Conservation (phyloP, 441 rosid genomes). For the Raphanus hybrid region DNA sequence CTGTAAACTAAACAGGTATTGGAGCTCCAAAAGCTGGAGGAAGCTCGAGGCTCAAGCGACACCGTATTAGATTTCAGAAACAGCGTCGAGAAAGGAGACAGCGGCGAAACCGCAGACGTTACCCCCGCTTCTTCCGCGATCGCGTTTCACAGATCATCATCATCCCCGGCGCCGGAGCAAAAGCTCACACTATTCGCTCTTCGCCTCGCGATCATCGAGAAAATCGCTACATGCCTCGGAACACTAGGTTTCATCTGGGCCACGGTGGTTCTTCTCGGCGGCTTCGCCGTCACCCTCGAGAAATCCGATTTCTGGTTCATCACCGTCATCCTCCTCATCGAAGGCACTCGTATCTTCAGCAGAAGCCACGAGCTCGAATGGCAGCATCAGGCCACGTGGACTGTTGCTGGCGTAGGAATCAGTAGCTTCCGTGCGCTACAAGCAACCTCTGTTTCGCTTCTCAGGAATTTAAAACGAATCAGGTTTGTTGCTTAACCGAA, state of each 20-base stretch:
- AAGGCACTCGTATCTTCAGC: slow-evolving; percentile 89
- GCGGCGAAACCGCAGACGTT: slow-evolving; percentile 51
- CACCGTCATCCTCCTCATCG: slow-evolving; percentile 78
- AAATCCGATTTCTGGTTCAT: slow-evolving; percentile 87
- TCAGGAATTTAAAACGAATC: slow-evolving; percentile 42
- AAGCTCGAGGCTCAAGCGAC: slow-evolving; percentile 52
- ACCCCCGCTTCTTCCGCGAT: slow-evolving; percentile 43
- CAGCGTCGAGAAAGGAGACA: slow-evolving; percentile 54
- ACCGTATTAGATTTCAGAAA: slow-evolving; percentile 64
- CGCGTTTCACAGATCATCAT: slow-evolving; percentile 27
- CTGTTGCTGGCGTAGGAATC: slow-evolving; percentile 72
- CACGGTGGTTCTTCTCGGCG: slow-evolving; percentile 93
- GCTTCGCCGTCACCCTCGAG: slow-evolving; percentile 87
- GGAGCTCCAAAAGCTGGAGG: slow-evolving; percentile 57
- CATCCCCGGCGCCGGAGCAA: slow-evolving; percentile 70
- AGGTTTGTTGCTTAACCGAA: slow-evolving; percentile 18
- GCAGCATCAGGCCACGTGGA: slow-evolving; percentile 97
- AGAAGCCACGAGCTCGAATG: slow-evolving; percentile 93
- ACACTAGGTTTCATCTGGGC: slow-evolving; percentile 97
- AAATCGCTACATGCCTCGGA: slow-evolving; percentile 86
- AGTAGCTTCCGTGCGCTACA: slow-evolving; percentile 74
- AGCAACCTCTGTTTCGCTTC: slow-evolving; percentile 49
- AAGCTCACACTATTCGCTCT: slow-evolving; percentile 89
- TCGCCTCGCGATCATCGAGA: slow-evolving; percentile 82
- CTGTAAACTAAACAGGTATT: slow-evolving; percentile 23